These are phyloP conservation scores for Melanogaster broomeanus DNA, from an alignment of 768 basidiomycete species.

Conservation along the genomic window DNA sequence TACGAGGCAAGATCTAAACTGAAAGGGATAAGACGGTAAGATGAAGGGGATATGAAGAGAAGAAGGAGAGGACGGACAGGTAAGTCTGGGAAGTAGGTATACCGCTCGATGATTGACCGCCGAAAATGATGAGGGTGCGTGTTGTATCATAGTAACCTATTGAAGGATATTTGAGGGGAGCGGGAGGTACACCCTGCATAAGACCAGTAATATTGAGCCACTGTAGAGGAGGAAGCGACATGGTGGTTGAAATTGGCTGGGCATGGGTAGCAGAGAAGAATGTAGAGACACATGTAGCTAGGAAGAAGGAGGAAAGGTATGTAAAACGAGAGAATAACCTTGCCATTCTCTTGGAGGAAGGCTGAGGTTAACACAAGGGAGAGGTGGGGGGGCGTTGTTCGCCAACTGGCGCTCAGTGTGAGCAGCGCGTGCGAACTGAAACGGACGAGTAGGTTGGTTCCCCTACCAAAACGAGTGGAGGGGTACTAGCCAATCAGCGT, in stretches of 20 bases:
- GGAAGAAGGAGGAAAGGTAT: conserved; percentile 14
- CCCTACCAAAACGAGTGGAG: neutral
- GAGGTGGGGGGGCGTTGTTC: conserved; percentile 22
- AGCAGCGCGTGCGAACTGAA: conserved; percentile 19
- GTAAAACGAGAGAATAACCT: conserved; percentile 1
- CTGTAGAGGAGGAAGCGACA: conserved; percentile 43
- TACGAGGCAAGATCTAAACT: conserved; percentile 66
- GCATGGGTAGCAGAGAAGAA: conserved; percentile 29
- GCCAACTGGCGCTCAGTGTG: too few species aligned
- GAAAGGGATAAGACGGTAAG: conserved; percentile 8
- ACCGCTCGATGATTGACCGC: conserved; percentile 70
- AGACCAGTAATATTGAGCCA: conserved; percentile 72
- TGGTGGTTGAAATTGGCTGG: conserved; percentile 53
- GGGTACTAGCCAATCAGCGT: too few species aligned
- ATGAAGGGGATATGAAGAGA: neutral
- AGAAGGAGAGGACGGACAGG: conserved; percentile 46
- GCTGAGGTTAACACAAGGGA: conserved; percentile 3
- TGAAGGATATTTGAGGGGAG: conserved; percentile 70
- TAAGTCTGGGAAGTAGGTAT: conserved; percentile 65
- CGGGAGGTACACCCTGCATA: conserved; percentile 52
- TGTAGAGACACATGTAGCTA: conserved; percentile 12
- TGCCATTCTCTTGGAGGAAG: conserved; percentile 20
- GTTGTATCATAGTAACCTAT: conserved; percentile 56
- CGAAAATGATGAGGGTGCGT: conserved; percentile 69
- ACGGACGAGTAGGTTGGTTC: neutral